Base-by-base conservation (phyloP, 1,284 basidiomycete species). In the Sphaerobolus stellatus region DNA sequence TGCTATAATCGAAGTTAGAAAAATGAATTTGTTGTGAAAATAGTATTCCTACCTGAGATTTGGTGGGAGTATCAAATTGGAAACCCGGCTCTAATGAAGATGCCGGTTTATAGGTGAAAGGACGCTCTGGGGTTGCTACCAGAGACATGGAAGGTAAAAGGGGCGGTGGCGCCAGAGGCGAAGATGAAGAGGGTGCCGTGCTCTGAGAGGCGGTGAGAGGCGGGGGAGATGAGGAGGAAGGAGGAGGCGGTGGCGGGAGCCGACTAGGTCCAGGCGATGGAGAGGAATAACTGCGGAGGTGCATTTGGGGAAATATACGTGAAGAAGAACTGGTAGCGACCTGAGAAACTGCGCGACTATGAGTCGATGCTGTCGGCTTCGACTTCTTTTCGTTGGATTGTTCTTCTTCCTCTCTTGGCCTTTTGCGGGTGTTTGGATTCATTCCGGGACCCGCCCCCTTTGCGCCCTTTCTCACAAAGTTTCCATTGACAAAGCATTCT, bases 401-500 rank as follows among this genome's bases (percentile, higher is more conserved):
- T 20, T 38, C 52, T 13, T 48, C 52, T 24, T 54, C 34, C 24
- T 54, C 52, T 16, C 44, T 34, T 24, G 16, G 5, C 48, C 52
- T 46, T 22, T 54, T 54, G 16, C 34, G 30, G 22, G n/a, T 31
- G 29, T 28, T 25, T 13, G 29, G 20, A 38, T 54, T 54, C 31
- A 31, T 38, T 3, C 52, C 52, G 4, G 52, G 52, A 4, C 52
- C 52, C n/a, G 52, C 4, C 27, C 52, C 52, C n/a, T 48, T 54
- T 13, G 52, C 52, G 25, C 52, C 52, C 20, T 54, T 54, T 34
- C 46, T 47, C 14, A 54, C 31, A 20, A 38, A 54, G 16, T 54
- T 54, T 36, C 52, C 52, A 3, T 46, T 46, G 27, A 34, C 25
- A 31, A 54, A 54, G 29, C 52, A 54, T 7, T 31, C 45, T 28